Evolutionary conservation across 352 stramenopile species (phyloP).

Genomic region (Phytopythium aichiense): DNA sequence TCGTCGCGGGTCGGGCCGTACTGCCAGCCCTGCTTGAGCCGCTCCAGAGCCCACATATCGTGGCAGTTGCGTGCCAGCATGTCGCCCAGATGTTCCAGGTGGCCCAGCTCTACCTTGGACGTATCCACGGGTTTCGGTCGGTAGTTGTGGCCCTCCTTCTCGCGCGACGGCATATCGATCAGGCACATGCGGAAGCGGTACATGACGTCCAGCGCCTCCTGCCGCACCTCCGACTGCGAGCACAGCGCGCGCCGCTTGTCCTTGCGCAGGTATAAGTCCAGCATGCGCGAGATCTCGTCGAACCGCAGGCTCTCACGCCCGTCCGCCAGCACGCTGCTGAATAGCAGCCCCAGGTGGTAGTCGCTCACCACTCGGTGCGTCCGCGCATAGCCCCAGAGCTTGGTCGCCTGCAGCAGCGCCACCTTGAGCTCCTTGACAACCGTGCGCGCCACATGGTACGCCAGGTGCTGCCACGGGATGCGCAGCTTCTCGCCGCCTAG

Average conservation of each 20-base stretch:
- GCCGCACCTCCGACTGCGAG: conserved; percentile 66
- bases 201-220: conserved; percentile 83
- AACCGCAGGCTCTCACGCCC: conserved; percentile 72
- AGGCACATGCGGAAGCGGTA: conserved; percentile 86
- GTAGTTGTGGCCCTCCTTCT: conserved; percentile 88
- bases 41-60: conserved; percentile 84
- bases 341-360: conserved; percentile 78
- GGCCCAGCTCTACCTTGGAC: conserved; percentile 59
- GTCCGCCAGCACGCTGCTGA: conserved; percentile 70
- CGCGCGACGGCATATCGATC: conserved; percentile 86
- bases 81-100: conserved; percentile 67
- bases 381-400: conserved; percentile 81
- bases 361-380: conserved; percentile 67
- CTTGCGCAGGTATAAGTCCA: conserved; percentile 80
- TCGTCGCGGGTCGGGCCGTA: conserved; percentile 73
- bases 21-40: conserved; percentile 81
- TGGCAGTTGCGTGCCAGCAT: conserved; percentile 83
- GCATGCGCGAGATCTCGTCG: conserved; percentile 82
- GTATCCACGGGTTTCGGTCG: conserved; percentile 83
- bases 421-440: conserved; percentile 74
- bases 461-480: conserved; percentile 73
- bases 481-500: conserved; percentile 81
- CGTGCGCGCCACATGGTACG: conserved; percentile 62
- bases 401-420: conserved; percentile 68
- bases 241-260: conserved; percentile 66